A percentile compares a stretch with the other conserved stretches of the same genome.
Evolutionary conservation across 2,329 filamentous ascomycete genomes (phyloP).

Genomic region (Exophiala calicioides): DNA sequence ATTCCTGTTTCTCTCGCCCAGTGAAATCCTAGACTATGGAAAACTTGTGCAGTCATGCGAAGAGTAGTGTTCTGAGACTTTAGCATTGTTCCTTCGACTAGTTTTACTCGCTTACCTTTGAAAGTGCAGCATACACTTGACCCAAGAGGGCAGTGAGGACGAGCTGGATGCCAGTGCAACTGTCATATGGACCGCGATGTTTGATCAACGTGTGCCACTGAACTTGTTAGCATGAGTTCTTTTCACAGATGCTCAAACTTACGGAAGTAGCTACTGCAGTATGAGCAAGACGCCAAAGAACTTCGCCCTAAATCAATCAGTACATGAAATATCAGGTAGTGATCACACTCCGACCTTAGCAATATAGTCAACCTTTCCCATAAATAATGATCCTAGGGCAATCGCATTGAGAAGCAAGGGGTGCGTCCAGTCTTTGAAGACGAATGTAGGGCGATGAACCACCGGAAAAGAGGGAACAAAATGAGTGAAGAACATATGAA

Average conservation of each 20-base stretch:
- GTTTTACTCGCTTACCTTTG: slow-evolving; percentile 31
- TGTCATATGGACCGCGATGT: slow-evolving; percentile 45
- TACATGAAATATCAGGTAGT: not conserved
- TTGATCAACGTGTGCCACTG: slow-evolving; percentile 48
- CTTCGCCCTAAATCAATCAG: slow-evolving; percentile 40
- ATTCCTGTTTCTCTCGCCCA: slow-evolving; percentile 51
- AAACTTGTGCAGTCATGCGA: slow-evolving; percentile 47
- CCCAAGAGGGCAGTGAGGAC: slow-evolving; percentile 47
- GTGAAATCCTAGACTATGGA: slow-evolving; percentile 47
- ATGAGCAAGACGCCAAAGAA: slow-evolving; percentile 49
- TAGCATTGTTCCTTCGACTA: not conserved
- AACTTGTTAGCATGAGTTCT: not conserved
- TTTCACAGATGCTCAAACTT: not conserved
- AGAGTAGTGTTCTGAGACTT: slow-evolving; percentile 39
- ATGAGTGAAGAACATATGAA: slow-evolving; percentile 51
- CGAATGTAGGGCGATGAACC: slow-evolving; percentile 47
- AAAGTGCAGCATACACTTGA: slow-evolving; percentile 48
- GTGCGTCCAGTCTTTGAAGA: slow-evolving; percentile 48
- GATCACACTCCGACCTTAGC: slow-evolving; percentile 30
- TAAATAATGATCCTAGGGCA: slow-evolving; percentile 48
- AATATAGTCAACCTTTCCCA: slow-evolving; percentile 46
- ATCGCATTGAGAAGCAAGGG: slow-evolving; percentile 48
- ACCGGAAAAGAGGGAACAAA: slow-evolving; percentile 50
- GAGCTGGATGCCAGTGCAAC: slow-evolving; percentile 46
- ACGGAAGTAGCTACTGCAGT: slow-evolving; percentile 48